Conservation (phyloP, 1,139 yeast genomes). For the Protomyces inouyei region DNA sequence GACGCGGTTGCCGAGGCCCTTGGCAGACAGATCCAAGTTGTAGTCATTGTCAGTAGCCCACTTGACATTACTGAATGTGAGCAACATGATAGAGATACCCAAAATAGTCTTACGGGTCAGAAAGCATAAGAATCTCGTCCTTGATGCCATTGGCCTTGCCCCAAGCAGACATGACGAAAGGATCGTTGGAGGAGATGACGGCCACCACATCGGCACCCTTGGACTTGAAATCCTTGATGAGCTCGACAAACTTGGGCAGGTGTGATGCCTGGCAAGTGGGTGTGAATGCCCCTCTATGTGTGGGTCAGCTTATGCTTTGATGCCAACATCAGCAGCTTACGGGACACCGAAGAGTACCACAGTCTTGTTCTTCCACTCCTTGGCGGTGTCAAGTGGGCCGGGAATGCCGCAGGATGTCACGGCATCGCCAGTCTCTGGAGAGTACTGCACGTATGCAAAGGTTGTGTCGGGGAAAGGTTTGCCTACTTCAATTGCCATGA, state of each 20-base stretch:
- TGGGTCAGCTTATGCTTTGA: neutral
- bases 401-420: constrained; percentile 56
- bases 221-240: constrained; percentile 50
- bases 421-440: constrained; percentile 42
- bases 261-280: constrained; percentile 82
- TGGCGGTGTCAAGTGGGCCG: constrained; percentile 47
- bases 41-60: constrained; percentile 51
- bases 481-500: constrained; percentile 27
- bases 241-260: constrained; percentile 65
- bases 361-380: constrained; percentile 48
- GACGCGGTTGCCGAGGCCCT: constrained; percentile 63
- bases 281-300: constrained; percentile 62
- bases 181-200: constrained; percentile 72
- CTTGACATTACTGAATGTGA: constrained; percentile 50
- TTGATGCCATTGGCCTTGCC: constrained; percentile 40
- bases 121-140: constrained; percentile 40
- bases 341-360: constrained; percentile 77
- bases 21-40: constrained; percentile 50
- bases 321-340: constrained; percentile 37
- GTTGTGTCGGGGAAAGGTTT: constrained; percentile 51
- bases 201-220: constrained; percentile 70
- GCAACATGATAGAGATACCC: constrained; percentile 30
- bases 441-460: constrained; percentile 56
- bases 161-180: constrained; percentile 62
- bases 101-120: neutral